Evolutionary conservation across 306 rosid genomes (phyloP), one percentile per base, ranked within the genome.

Genomic region (Quercus ilex): DNA sequence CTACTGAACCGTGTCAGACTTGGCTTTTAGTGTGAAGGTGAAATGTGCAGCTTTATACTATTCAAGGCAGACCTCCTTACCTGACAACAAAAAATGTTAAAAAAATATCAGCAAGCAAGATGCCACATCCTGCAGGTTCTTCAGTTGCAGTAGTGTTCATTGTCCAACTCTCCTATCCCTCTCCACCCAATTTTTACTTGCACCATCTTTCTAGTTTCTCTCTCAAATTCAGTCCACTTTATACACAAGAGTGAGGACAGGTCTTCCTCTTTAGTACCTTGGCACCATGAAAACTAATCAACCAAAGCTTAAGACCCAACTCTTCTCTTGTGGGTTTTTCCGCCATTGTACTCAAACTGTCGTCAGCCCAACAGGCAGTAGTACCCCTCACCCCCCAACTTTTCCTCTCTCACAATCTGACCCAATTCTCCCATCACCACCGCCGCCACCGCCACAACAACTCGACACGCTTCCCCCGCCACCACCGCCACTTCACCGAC

Each of bases 321-420:
- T 94, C 7, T 92, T 95, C 92, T 95, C 98, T 5, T 95, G 97
- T 51, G 97, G 89, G 21, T 91, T 92, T 87, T 95, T 95, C 69
- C 89, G 99, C 87, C 98, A 92, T 76, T 92, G 99, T n/a, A 85
- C 92, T 30, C 92, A 91, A 78, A 87, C 88, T 28, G 98, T 88
- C 28, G 91, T 89, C 38, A 95, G 97, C 86, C 98, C 99, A 80
- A 92, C 94, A 8, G 46, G 46, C 46, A 41, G 46, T 23, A 77
- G 64, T 25, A 81, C 97, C 5, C 77, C 82, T 49, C 88, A 83
- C 21, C 73, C 89, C 57, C 91, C 89, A 5, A 12, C 85, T 11
- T 88, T 82, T 52, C 91, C 91, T 52, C 85, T 85, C 74, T 23
- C 82, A 2, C 35, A 83, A 56, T 46, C 85, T 30, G 71, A 77